A percentile compares a stretch with the other conserved stretches of the same genome.
Conservation (phyloP, 768 basidiomycete genomes). For the Pleurotus sapidus region DNA sequence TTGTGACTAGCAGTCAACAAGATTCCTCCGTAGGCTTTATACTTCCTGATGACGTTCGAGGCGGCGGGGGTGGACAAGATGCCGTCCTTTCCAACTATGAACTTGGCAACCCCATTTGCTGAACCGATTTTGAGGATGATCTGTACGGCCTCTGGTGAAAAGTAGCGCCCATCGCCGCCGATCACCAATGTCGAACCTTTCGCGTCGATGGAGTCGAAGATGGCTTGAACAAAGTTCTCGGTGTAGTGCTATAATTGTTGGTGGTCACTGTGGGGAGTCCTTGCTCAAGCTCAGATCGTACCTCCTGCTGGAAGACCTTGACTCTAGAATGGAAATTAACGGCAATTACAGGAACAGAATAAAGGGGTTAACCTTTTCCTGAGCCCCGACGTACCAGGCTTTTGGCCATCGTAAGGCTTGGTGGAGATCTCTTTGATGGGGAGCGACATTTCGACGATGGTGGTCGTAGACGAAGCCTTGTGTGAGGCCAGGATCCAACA, state of each 20-base stretch:
- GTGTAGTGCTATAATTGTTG: constrained; percentile 78
- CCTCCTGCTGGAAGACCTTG: constrained; percentile 97
- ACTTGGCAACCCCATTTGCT: constrained; percentile 87
- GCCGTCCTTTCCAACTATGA: constrained; percentile 88
- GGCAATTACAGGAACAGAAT: constrained; percentile 14
- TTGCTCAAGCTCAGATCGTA: constrained; percentile 27
- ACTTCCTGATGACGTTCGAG: constrained; percentile 92
- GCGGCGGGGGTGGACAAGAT: constrained; percentile 98
- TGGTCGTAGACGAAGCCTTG: not conserved
- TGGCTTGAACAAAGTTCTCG: constrained; percentile 96
- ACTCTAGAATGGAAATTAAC: constrained; percentile 54
- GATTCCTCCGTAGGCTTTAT: constrained; percentile 96
- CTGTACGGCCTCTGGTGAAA: constrained; percentile 81
- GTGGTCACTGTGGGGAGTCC: constrained; percentile 6
- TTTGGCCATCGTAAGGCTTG: constrained; percentile 90
- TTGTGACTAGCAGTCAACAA: constrained; percentile 97
- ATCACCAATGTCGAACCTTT: constrained; percentile 85
- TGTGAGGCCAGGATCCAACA: not conserved
- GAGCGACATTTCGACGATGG: constrained; percentile 36
- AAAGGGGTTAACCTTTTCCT: constrained; percentile 73
- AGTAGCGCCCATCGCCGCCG: constrained; percentile 97
- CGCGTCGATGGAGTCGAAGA: constrained; percentile 84
- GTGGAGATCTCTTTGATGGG: constrained; percentile 69
- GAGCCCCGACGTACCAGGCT: constrained; percentile 97
- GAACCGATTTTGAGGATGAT: constrained; percentile 93